A percentile compares a stretch with the other conserved stretches of the same genome.
These are phyloP conservation scores for Schizonepeta tenuifolia DNA, from an alignment of 257 asterid genomes.

Conservation along the genomic window DNA sequence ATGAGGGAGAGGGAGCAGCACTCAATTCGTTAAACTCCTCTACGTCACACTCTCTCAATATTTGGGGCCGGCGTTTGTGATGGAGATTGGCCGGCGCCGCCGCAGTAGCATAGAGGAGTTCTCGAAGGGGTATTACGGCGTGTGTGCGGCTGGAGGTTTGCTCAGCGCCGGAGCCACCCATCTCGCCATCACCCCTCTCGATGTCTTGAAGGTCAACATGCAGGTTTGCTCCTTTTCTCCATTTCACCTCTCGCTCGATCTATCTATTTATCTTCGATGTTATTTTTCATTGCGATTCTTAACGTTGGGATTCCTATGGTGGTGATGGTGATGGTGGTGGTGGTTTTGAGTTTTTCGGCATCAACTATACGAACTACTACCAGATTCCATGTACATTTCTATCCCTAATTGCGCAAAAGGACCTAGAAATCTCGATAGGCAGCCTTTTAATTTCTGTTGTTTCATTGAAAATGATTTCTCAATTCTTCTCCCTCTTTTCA, in stretches of 20 bases:
- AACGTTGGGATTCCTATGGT: background rate
- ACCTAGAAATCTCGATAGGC: background rate
- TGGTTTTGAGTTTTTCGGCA: background rate
- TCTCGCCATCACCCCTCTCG: slow-evolving; percentile 79
- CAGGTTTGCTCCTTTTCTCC: slow-evolving; percentile 44
- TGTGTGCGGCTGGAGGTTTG: slow-evolving; percentile 70
- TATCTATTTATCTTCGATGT: background rate
- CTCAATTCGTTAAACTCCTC: background rate
- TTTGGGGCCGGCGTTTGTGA: slow-evolving; percentile 14
- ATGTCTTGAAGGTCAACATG: slow-evolving; percentile 79
- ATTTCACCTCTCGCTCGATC: background rate
- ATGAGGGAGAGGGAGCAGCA: background rate
- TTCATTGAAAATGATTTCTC: background rate
- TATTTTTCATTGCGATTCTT: background rate
- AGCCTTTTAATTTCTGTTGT: background rate
- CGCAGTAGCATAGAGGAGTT: slow-evolving; percentile 51
- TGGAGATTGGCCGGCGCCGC: slow-evolving; percentile 31
- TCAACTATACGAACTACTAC: background rate
- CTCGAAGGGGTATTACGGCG: slow-evolving; percentile 57
- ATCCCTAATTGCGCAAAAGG: background rate
- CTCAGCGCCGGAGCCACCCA: slow-evolving; percentile 76
- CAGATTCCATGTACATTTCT: background rate
- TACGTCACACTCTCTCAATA: background rate
- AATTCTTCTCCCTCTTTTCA: slow-evolving; percentile 1
- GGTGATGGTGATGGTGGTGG: too few species aligned